phyloP scores from a whole-genome alignment of 306 rosid genomes.

The Clitoria ternatea region DNA sequence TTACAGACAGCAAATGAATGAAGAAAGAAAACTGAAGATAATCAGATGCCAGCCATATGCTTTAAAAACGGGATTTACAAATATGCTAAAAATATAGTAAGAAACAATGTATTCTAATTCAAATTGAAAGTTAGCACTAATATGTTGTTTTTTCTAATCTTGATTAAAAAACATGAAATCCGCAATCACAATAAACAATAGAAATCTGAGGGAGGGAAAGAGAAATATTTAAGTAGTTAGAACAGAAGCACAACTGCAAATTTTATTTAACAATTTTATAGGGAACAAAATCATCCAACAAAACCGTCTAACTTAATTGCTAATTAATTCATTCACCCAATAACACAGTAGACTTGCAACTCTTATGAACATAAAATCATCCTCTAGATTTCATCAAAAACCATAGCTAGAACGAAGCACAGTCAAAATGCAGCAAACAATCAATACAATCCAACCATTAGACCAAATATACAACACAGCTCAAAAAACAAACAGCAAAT shows the following conservation, averaged over 20 bases:
- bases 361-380: background rate
- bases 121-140: too few species aligned
- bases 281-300: background rate
- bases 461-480: background rate
- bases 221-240: background rate
- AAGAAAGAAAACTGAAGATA: background rate
- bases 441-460: constrained; percentile 10
- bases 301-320: background rate
- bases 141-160: too few species aligned
- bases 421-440: background rate
- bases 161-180: too few species aligned
- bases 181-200: too few species aligned
- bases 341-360: background rate
- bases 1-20: background rate
- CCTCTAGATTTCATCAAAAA: background rate
- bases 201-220: background rate
- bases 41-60: background rate
- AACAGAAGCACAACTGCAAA: background rate
- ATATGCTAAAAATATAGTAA: background rate
- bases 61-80: background rate
- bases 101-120: background rate
- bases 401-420: background rate
- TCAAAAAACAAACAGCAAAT: background rate
- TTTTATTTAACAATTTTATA: background rate
- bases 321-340: background rate